Evolutionary conservation across 2,329 filamentous ascomycete genomes (phyloP), one percentile per base, ranked within the genome.

Genomic region (Fusarium sp.): DNA sequence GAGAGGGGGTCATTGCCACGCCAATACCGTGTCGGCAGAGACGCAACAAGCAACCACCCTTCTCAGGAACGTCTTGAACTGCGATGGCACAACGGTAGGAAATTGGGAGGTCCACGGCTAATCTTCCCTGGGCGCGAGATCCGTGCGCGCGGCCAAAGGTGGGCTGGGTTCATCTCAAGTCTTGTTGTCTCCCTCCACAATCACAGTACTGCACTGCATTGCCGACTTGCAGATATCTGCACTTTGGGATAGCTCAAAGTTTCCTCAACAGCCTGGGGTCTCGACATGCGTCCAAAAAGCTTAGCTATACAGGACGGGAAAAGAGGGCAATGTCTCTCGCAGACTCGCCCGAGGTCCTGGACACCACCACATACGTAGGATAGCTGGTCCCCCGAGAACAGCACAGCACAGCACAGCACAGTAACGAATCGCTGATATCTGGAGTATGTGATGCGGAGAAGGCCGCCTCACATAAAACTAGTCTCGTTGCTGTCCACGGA

Each of bases 1-100:
- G 31, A 9, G 54, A 59, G 57, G 56, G 63, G 58, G 53, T 39
- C 39, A 52, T 43, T 44, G 45, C 39, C 46, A 50, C 49, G 39
- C 72, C 65, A 74, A 72, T 73, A 68, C 46, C 46, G 44, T 34
- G 46, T 28, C 21, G n/a, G 22, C 24, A 59, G 51, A 51, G 55
- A 66, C 47, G 45, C 54, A 56, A 49, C 21, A 45, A 63, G 47
- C 53, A 62, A 42, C 60, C 62, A 57, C 63, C 67, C 67, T 65
- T 53, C 53, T 42, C 63, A 64, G 65, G 66, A 60, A 69, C 59
- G 59, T 54, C 54, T 62, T 49, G 46, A 51, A 39, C 57, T 62
- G 58, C 54, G 57, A 54, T 56, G 52, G 57, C 42, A 58, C 50
- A 58, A 54, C 52, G 58, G 40, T 52, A 36, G 40, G 44, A 36